Evolutionary conservation across 129 eudicot genomes (phyloP), one percentile per base, ranked within the genome.

Genomic region (Lactuca saligna): DNA sequence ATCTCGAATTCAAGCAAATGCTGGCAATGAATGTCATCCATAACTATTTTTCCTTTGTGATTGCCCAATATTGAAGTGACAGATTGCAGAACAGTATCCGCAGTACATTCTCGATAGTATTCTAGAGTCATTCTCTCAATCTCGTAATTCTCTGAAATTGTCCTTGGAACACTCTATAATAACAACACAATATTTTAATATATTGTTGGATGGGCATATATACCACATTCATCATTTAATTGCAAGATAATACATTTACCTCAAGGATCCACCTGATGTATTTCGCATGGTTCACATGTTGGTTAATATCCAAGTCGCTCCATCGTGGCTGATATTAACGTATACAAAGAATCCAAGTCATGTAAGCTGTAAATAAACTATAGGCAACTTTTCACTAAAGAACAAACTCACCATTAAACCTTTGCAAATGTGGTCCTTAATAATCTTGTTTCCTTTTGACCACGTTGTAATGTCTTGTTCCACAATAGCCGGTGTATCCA

Each of bases 201-300:
- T 5, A 56, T 56, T 25, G 29, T 25, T 25, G 29, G 29, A 25
- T 10, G 4, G 11, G 12, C 10, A 3, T 7, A 29, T 13, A 25
- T 1, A 33, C n/a, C 16, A 14, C 33, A 50, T 50, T 8, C 16
- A 50, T 33, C 20, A 5, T 65, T 29, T 46, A 67, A 32, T 2
- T 68, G 41, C 3, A 12, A 61, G 20, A 37, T 29, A 77, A 6
- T 41, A 3, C 14, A 8, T 3, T 73, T 15, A 91, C 96, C 96
- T 91, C 97, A 17, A 91, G 87, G 70, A 91, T 82, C 96, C 90
- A 91, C 37, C 87, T 86, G 55, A 88, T 56, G 65, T 91, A 91
- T 68, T 88, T 91, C 56, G 83, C 93, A 71, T 91, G 82, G 77
- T 91, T 91, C 61, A 88, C 97, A 76, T 91, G 97, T 79, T 78